A percentile compares a stretch with the other conserved stretches of the same genome.
Evolutionary conservation across 2,329 filamentous ascomycete genomes (phyloP).

Genomic region (Arthrobotrys sphaeroides): DNA sequence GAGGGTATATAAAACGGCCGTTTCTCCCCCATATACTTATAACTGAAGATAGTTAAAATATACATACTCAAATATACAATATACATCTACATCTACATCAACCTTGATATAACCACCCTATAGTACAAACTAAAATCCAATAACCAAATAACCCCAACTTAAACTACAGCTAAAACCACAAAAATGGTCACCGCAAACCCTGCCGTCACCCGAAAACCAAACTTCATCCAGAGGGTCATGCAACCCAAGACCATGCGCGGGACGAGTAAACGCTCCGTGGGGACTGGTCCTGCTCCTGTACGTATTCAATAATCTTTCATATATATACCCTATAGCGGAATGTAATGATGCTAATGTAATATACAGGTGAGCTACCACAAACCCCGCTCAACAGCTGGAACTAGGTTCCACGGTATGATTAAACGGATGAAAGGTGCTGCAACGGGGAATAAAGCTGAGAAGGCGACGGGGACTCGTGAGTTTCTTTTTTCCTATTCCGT

Average conservation of each 20-base stretch:
- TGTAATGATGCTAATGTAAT: neutral
- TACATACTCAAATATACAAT: neutral
- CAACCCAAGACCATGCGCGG: constrained; percentile 43
- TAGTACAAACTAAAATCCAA: neutral
- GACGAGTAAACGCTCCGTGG: constrained; percentile 42
- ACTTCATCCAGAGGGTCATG: constrained; percentile 48
- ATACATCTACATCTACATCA: neutral
- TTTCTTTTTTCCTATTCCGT: neutral
- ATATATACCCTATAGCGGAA: neutral
- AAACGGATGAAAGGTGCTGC: constrained; percentile 50
- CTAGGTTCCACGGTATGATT: constrained; percentile 47
- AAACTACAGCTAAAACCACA: constrained; percentile 20
- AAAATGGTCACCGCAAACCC: constrained; percentile 52
- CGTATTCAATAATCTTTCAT: neutral
- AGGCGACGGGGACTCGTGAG: constrained; percentile 46
- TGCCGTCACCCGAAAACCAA: constrained; percentile 30
- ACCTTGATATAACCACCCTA: too few species aligned
- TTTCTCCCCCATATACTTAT: neutral
- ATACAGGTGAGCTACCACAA: constrained; percentile 43
- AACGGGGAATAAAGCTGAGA: constrained; percentile 39
- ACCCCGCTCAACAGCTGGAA: constrained; percentile 43
- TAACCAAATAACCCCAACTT: constrained; percentile 8
- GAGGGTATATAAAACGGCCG: constrained; percentile 10
- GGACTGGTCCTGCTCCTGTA: constrained; percentile 45
- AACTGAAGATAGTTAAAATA: too few species aligned